Evolutionary conservation across 129 eudicot genomes (phyloP).

Genomic region (Pulicaria dysenterica): DNA sequence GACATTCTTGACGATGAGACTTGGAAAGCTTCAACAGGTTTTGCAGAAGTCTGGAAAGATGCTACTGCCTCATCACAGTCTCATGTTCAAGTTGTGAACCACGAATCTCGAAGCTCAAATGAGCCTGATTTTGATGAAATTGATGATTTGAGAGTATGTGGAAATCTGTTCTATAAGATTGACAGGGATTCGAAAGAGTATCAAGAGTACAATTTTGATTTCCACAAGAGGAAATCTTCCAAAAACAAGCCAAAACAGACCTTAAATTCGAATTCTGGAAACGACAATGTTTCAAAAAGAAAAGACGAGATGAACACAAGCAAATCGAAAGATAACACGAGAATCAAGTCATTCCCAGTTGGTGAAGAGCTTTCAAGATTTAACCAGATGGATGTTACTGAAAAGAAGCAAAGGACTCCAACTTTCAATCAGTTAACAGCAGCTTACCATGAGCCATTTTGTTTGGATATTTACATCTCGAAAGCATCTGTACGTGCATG

Average conservation of each 20-base stretch:
- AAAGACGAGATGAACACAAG: slow-evolving; percentile 31
- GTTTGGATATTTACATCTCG: slow-evolving; percentile 78
- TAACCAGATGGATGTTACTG: slow-evolving; percentile 20
- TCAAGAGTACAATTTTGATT: slow-evolving; percentile 73
- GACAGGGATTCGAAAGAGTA: slow-evolving; percentile 78
- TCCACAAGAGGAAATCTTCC: slow-evolving; percentile 51
- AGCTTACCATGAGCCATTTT: slow-evolving; percentile 91
- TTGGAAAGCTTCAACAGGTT: slow-evolving; percentile 70
- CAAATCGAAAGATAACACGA: slow-evolving; percentile 28
- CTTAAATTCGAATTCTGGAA: background rate
- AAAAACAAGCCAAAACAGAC: slow-evolving; percentile 42
- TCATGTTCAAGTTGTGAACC: slow-evolving; percentile 18
- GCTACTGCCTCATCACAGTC: slow-evolving; percentile 15
- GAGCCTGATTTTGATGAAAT: slow-evolving; percentile 64
- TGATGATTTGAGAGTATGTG: slow-evolving; percentile 83
- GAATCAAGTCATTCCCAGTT: background rate
- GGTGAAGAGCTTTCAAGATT: background rate
- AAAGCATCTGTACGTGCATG: slow-evolving; percentile 95
- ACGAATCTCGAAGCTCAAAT: slow-evolving; percentile 12
- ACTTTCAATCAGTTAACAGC: slow-evolving; percentile 89
- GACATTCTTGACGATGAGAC: slow-evolving; percentile 69
- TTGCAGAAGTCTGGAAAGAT: slow-evolving; percentile 53
- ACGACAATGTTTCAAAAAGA: slow-evolving; percentile 32
- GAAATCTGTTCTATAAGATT: slow-evolving; percentile 75
- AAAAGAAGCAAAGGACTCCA: slow-evolving; percentile 60